phyloP scores from a whole-genome alignment of 768 basidiomycete species.

The Lactarius sp. region DNA sequence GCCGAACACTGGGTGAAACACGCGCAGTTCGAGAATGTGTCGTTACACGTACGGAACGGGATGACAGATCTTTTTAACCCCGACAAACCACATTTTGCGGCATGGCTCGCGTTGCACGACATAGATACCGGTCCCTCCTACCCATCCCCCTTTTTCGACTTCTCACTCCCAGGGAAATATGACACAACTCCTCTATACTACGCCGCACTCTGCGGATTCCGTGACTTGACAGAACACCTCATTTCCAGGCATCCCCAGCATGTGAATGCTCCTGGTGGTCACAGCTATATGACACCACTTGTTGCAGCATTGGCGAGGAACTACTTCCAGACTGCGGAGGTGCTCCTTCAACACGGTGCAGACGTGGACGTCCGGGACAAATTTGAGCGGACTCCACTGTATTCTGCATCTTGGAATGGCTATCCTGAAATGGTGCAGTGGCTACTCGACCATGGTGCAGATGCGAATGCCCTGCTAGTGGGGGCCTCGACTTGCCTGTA shows the following conservation, averaged over 20 bases:
- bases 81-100: background rate
- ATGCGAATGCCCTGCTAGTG: background rate
- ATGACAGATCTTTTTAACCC: background rate
- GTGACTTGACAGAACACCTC: background rate
- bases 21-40: background rate
- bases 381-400: background rate
- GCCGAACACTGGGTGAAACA: background rate
- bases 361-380: background rate
- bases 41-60: background rate
- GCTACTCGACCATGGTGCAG: constrained; percentile 1
- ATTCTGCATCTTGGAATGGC: background rate
- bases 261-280: background rate
- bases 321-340: background rate
- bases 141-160: background rate
- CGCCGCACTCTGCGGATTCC: background rate
- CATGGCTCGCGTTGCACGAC: background rate
- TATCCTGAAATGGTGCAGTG: background rate
- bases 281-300: background rate
- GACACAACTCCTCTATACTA: background rate
- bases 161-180: background rate
- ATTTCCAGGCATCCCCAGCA: background rate
- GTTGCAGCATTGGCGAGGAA: background rate
- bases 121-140: background rate
- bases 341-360: background rate
- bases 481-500: background rate